Conservation (phyloP, 495 filamentous ascomycete genomes). For the Hypoxylon trugodes region DNA sequence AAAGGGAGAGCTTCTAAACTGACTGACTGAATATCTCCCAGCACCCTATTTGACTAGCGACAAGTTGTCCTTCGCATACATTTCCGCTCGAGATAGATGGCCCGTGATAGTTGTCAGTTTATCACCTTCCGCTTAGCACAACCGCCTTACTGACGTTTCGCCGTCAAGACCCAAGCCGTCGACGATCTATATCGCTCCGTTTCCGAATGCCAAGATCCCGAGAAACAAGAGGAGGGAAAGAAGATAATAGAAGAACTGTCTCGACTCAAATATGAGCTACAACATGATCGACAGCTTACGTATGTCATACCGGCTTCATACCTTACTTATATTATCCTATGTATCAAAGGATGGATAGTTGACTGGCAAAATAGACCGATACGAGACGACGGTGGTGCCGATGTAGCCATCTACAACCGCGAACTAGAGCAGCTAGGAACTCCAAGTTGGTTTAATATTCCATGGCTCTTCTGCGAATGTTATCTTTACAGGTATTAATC, state of each 20-base stretch:
- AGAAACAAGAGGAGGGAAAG: constrained; percentile 82
- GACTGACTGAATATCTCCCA: constrained; percentile 46
- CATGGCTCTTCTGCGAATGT: constrained; percentile 94
- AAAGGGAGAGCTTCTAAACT: not conserved
- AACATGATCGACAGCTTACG: constrained; percentile 86
- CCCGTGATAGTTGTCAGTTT: constrained; percentile 83
- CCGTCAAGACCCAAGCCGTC: constrained; percentile 83
- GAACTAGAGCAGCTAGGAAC: constrained; percentile 80
- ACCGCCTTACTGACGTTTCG: not conserved
- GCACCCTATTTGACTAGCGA: constrained; percentile 83
- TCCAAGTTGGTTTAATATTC: constrained; percentile 80
- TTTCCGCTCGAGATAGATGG: constrained; percentile 87
- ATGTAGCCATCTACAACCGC: constrained; percentile 84
- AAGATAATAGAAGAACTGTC: constrained; percentile 80
- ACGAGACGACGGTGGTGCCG: constrained; percentile 78
- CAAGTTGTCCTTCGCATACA: constrained; percentile 83
- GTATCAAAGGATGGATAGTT: not conserved
- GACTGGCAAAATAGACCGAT: constrained; percentile 67
- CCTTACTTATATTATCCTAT: not conserved
- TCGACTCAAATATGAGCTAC: constrained; percentile 92
- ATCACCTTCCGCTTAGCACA: not conserved
- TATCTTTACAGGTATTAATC: constrained; percentile 80
- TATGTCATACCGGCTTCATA: constrained; percentile 52
- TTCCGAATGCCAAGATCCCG: constrained; percentile 63
- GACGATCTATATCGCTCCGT: constrained; percentile 89